phyloP scores from a whole-genome alignment of 305 asterid species.

The Ajuga reptans region DNA sequence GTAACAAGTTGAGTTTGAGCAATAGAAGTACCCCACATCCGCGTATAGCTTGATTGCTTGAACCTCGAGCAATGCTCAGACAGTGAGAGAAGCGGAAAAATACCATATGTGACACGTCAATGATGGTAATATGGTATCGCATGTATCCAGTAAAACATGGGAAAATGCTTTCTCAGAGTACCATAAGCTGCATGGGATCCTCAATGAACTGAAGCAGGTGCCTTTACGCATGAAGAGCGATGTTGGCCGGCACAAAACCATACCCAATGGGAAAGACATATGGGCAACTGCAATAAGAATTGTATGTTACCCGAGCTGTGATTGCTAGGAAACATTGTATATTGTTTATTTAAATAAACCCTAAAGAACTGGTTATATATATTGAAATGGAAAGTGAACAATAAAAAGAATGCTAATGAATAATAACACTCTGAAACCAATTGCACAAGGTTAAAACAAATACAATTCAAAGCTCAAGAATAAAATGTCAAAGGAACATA shows the following conservation, averaged over 20 bases:
- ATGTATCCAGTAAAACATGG: constrained; percentile 29
- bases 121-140: constrained; percentile 25
- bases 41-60: not conserved
- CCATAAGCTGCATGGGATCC: constrained; percentile 34
- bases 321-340: not conserved
- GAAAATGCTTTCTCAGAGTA: constrained; percentile 23
- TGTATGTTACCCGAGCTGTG: not conserved
- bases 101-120: constrained; percentile 43
- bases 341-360: not conserved
- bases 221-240: constrained; percentile 41
- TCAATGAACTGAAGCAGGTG: constrained; percentile 40
- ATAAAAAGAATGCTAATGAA: not conserved
- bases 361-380: not conserved
- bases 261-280: constrained; percentile 16
- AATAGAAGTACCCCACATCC: not conserved
- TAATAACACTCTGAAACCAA: not conserved
- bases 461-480: not conserved
- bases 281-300: not conserved
- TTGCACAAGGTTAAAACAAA: not conserved
- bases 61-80: not conserved
- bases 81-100: not conserved
- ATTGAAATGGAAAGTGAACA: not conserved
- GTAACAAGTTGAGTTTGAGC: not conserved
- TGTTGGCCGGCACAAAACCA: constrained; percentile 39
- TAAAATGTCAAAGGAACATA: not conserved